Conservation (phyloP, 495 filamentous ascomycete species). For the Copromyces sp. region DNA sequence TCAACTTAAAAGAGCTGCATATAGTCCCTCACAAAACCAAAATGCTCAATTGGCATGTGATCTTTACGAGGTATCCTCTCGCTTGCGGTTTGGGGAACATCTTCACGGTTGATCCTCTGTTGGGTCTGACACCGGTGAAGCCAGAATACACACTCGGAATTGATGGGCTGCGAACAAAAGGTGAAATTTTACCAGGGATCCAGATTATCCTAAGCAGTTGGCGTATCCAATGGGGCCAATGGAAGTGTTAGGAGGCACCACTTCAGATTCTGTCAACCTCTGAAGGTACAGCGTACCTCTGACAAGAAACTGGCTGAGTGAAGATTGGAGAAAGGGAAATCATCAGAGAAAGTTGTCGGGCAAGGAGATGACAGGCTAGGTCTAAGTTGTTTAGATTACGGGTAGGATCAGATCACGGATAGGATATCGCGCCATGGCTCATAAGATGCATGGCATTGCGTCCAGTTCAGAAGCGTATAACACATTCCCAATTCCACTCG, state of each 20-base stretch:
- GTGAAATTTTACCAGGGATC: too few relatives aligned
- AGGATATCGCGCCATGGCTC: neutral
- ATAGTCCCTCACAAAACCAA: neutral
- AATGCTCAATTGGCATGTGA: neutral
- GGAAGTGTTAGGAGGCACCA: neutral
- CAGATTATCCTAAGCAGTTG: too few relatives aligned
- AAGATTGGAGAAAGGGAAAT: neutral
- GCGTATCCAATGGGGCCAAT: too few relatives aligned
- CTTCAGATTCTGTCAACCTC: neutral
- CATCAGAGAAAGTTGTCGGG: neutral
- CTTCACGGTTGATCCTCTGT: neutral
- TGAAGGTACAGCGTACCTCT: neutral
- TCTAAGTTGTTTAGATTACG: too few relatives aligned
- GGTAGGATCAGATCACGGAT: neutral
- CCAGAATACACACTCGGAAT: too few relatives aligned
- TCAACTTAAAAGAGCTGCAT: neutral
- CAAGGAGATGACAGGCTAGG: neutral
- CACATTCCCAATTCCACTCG: too few relatives aligned
- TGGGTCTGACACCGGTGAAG: too few relatives aligned
- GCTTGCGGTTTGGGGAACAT: neutral
- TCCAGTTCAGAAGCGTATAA: neutral
- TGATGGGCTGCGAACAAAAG: too few relatives aligned
- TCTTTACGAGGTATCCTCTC: neutral
- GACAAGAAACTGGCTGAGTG: neutral
- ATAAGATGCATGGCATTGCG: neutral